Base-by-base conservation (phyloP, 208 protist genomes). In the Crithidia fasciculata region DNA sequence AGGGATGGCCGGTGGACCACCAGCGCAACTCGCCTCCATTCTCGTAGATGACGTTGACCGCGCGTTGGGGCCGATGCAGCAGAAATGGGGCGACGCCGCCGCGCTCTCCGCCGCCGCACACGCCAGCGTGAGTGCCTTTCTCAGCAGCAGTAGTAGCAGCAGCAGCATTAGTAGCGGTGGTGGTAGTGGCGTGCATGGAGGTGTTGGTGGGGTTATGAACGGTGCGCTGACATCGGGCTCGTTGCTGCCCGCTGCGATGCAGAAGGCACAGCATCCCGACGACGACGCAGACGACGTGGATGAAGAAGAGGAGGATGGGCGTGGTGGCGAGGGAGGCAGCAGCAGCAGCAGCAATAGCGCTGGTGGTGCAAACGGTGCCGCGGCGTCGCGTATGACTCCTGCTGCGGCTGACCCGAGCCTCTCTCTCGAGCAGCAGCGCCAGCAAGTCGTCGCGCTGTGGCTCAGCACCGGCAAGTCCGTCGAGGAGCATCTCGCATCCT, bases 21-120 rank as follows among this genome's bases (percentile, higher is more conserved):
- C 72, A 9, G 72, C 72, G 39, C 79, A 80, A 55, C 84, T 91
- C 19, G 71, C 82, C 18, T 77, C 81, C 6, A 80, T 95, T 63
- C 69, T 92, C 8, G 87, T 93, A 8, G 91, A 95, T 70, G 91
- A 95, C 60, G 73, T 93, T 10, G 88, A 95, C 49, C 72, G 84
- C 2, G 81, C 88, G 45, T 53, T 95, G n/a, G 80, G 90, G 52
- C 76, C 88, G 45, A 95, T 95, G 87, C 83, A 93, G 63, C 49
- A 47, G 47, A 86, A 87, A 70, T 91, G 86, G 86, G 76, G 79
- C 10, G 68, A 69, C 53, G 74, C 67, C n/a, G 72, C 62, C 8
- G 37, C 69, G 8, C 63, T 67, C 8, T 81, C 79, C 39, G 73
- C 53, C 40, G 49, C 49, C n/a, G 50, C 53, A 36, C 18, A 12